Base-by-base conservation (phyloP, 192 early-diverging fungal genomes). In the Lunasporangiospora selenospora region DNA sequence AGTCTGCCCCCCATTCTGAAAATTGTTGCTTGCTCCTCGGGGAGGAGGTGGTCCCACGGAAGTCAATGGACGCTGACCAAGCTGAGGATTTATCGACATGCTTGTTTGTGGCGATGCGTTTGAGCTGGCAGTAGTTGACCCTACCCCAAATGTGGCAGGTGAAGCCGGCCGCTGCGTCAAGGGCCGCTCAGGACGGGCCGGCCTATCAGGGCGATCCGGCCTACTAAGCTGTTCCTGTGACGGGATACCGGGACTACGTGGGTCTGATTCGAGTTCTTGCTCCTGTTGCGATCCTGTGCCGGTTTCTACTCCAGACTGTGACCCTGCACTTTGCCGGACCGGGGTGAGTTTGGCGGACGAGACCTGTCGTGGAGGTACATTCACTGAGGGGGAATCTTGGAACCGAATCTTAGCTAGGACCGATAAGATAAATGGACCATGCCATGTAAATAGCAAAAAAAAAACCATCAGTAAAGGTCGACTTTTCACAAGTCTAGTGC, bases 131-230 rank as follows among this genome's bases (percentile, higher is more conserved):
- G 34, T 16, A 4, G 42, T n/a, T n/a, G n/a, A 10, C 4, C 46
- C 34, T 50, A 47, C 30, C 46, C 34, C 50, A 44, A 69, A 69
- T 3, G 49, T 53, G n/a, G 65, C 65, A 3, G 65, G 65, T 16
- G 65, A 69, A 16, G 48, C n/a, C 2, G 65, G 57, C 15, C 65
- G 49, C 34, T 60, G 65, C 2, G 57, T 54, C 18, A 39, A 8
- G 0, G 53, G 32, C 9, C 65, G 37, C 5, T 58, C 65, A 9
- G 56, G 40, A 9, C 65, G 65, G 1, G 49, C 65, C 13, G 65
- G 65, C 41, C 65, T 26, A 13, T 69, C 65, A 11, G 50, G 65
- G 4, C 65, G 32, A 24, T 69, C 57, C 4, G 65, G 65, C n/a
- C 56, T 44, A 27, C 41, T n/a, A n/a, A n/a, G n/a, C 31, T 12